Percentiles rank a stretch among this genome's conserved stretches.
phyloP scores from a whole-genome alignment of 306 rosid species.

The Ziziphus jujuba region DNA sequence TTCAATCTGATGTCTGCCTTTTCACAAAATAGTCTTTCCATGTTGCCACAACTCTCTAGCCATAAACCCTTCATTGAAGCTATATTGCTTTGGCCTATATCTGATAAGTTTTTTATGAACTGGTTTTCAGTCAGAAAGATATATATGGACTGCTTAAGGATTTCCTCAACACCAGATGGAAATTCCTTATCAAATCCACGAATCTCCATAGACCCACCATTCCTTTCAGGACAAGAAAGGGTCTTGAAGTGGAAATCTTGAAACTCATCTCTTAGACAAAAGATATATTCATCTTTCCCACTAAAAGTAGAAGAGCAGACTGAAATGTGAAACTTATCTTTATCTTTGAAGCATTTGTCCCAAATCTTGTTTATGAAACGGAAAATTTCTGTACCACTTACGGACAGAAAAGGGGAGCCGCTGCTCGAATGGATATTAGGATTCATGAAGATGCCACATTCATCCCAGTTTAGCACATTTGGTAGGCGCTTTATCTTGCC shows the following conservation, averaged over 20 bases:
- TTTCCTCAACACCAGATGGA: constrained; percentile 7
- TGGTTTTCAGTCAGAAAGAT: constrained; percentile 24
- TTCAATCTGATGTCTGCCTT: background rate
- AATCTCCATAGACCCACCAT: constrained; percentile 6
- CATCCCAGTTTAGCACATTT: constrained; percentile 21
- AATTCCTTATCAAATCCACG: background rate
- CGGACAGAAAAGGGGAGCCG: constrained; percentile 4
- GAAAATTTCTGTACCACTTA: constrained; percentile 2
- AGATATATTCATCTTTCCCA: constrained; percentile 18
- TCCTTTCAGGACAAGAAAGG: constrained; percentile 1
- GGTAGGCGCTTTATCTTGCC: constrained; percentile 16
- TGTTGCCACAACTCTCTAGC: constrained; percentile 22
- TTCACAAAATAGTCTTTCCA: constrained; percentile 5
- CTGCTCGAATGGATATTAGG: background rate
- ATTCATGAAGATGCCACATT: constrained; percentile 10
- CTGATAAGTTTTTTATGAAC: constrained; percentile 12
- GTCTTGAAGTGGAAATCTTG: background rate
- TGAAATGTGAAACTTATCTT: constrained; percentile 1
- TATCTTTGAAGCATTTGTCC: background rate
- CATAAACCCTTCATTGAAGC: constrained; percentile 31
- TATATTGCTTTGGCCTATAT: background rate
- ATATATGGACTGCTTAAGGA: background rate
- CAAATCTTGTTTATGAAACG: constrained; percentile 2
- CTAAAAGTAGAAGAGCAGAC: constrained; percentile 7
- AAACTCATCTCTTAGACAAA: background rate